Percentiles rank a stretch among this genome's conserved stretches.
Evolutionary conservation across 148 eudicot species (phyloP).

Genomic region (Polygonum aviculare): DNA sequence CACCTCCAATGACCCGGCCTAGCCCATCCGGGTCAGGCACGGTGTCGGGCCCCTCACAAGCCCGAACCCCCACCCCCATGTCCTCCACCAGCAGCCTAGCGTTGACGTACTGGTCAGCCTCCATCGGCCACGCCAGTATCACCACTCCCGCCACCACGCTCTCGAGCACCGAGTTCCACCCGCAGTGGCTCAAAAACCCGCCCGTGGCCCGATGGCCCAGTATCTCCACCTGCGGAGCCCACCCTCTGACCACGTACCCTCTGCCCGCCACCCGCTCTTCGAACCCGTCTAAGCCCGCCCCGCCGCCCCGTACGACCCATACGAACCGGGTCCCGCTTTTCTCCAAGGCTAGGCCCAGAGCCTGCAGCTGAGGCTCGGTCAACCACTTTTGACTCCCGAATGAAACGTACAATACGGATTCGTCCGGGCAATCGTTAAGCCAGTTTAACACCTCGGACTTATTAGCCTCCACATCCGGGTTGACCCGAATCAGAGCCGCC

Average conservation of each 20-base stretch:
- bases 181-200: constrained; percentile 44
- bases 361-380: background rate
- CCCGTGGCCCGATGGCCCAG: constrained; percentile 36
- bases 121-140: constrained; percentile 13
- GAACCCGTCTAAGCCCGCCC: constrained; percentile 15
- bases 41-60: background rate
- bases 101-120: constrained; percentile 8
- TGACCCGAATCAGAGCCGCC: background rate
- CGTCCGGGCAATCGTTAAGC: background rate
- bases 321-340: background rate
- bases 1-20: background rate
- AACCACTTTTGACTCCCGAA: constrained; percentile 5
- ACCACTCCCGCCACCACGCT: constrained; percentile 27
- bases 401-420: background rate
- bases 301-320: background rate
- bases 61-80: background rate
- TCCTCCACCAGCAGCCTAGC: background rate
- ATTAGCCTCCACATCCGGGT: background rate
- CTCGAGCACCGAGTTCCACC: constrained; percentile 51
- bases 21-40: background rate
- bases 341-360: background rate
- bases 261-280: background rate
- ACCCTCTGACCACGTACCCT: background rate
- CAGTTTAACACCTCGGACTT: background rate
- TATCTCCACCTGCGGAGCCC: constrained; percentile 25